Percentiles rank a stretch among this genome's conserved stretches.
phyloP scores from a whole-genome alignment of 352 stramenopile genomes.

The Pythium aristosporum region DNA sequence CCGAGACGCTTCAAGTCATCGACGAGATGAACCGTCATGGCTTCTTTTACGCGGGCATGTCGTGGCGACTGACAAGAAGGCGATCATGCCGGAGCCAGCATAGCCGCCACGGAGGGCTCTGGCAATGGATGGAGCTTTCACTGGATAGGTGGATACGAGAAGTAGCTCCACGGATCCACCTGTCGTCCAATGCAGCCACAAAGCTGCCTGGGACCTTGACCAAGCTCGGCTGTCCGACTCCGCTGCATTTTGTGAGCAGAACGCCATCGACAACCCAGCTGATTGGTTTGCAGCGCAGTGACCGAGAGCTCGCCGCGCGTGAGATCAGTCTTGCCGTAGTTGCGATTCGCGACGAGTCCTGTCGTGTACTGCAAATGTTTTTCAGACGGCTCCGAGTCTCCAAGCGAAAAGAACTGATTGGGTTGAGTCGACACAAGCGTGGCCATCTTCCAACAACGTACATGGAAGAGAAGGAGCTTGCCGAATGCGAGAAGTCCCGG shows the following conservation, averaged over 20 bases:
- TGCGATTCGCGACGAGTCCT: slow-evolving; percentile 1
- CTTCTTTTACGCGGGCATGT: slow-evolving; percentile 14
- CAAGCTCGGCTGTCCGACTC: slow-evolving; percentile 1
- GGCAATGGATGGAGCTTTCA: slow-evolving; percentile 19
- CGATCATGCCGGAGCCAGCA: background rate
- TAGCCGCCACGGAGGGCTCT: slow-evolving; percentile 6
- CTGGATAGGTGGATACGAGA: background rate
- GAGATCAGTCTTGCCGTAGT: background rate
- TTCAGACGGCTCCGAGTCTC: background rate
- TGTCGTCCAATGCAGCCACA: background rate
- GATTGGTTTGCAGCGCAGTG: background rate
- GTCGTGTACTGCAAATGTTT: slow-evolving; percentile 11
- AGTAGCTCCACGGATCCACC: background rate
- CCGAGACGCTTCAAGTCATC: slow-evolving; percentile 12
- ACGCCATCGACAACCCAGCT: background rate
- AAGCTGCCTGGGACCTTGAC: background rate
- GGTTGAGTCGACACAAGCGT: background rate
- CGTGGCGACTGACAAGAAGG: slow-evolving; percentile 5
- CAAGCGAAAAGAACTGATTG: background rate
- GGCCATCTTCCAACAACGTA: background rate
- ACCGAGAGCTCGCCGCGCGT: slow-evolving; percentile 3
- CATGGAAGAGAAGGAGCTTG: background rate
- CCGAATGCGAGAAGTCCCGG: no score
- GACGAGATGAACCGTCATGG: slow-evolving; percentile 10
- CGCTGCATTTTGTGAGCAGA: background rate